Evolutionary conservation across 2,329 filamentous ascomycete species (phyloP).

Genomic region (Zasmidium angulare): DNA sequence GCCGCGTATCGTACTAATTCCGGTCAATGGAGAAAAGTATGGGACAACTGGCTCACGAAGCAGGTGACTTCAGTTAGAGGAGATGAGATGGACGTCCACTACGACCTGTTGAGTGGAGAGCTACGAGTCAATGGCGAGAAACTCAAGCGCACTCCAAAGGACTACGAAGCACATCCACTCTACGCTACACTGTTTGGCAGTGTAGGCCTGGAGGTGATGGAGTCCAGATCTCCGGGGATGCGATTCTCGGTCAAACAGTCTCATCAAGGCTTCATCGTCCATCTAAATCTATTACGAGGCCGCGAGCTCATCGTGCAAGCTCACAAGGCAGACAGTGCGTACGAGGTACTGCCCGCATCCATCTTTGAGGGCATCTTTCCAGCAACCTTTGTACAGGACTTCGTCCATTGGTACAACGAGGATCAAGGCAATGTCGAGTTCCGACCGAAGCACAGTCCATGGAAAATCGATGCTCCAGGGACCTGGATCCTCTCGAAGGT

Average conservation of each 20-base stretch:
- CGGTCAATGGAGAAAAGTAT: conserved; percentile 1
- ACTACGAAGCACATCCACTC: conserved; percentile 46
- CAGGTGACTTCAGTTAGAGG: background rate
- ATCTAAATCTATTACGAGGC: conserved; percentile 45
- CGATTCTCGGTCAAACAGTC: conserved; percentile 44
- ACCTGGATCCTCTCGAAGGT: conserved; percentile 35
- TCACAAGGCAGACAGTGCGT: conserved; percentile 16
- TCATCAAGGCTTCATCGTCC: conserved; percentile 7
- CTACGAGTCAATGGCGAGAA: conserved; percentile 51
- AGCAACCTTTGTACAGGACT: conserved; percentile 48
- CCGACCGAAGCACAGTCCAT: conserved; percentile 33
- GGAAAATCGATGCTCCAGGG: conserved; percentile 12
- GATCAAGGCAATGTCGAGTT: conserved; percentile 51
- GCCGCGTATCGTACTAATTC: conserved; percentile 25
- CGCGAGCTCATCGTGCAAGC: conserved; percentile 41
- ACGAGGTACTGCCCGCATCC: conserved; percentile 38
- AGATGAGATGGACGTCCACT: conserved; percentile 35
- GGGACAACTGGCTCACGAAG: conserved; percentile 7
- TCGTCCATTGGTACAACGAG: conserved; percentile 62
- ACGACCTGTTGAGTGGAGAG: conserved; percentile 49
- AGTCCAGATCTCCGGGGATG: conserved; percentile 57
- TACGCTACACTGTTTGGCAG: conserved; percentile 56
- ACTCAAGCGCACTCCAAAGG: conserved; percentile 54
- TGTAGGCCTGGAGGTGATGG: conserved; percentile 51
- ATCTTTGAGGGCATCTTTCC: conserved; percentile 52